phyloP scores from a whole-genome alignment of 345 rosid species.

The Arabis alpina region DNA sequence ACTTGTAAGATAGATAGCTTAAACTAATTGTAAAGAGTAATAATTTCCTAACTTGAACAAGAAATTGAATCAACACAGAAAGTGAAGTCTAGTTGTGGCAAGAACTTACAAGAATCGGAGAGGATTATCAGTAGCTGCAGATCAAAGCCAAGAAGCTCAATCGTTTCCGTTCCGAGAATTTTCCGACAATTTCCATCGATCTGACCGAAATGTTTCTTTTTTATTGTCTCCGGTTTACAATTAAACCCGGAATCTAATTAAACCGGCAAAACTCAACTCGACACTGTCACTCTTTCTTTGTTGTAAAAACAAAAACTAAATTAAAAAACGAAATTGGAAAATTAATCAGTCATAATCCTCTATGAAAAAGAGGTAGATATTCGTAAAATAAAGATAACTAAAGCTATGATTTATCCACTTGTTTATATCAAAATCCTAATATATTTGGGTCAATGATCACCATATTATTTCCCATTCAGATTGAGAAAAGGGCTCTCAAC shows the following conservation, averaged over 20 bases:
- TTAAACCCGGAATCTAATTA: too few relatives aligned
- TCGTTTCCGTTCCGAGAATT: background rate
- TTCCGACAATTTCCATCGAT: background rate
- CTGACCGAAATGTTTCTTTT: too few relatives aligned
- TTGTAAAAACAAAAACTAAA: background rate
- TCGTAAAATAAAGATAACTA: background rate
- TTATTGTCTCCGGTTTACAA: too few relatives aligned
- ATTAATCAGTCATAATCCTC: background rate
- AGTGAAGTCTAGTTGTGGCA: background rate
- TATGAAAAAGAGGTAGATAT: background rate
- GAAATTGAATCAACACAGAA: background rate
- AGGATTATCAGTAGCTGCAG: background rate
- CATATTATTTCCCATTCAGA: background rate
- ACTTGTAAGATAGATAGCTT: background rate
- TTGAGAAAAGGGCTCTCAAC: background rate
- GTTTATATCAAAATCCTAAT: background rate
- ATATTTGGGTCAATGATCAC: background rate
- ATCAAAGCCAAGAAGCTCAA: constrained; percentile 3
- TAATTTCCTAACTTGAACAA: background rate
- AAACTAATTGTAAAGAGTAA: background rate
- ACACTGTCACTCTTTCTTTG: too few relatives aligned
- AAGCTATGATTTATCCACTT: background rate
- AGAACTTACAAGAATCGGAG: background rate
- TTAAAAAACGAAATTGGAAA: background rate
- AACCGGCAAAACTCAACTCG: too few relatives aligned